These are phyloP conservation scores for Candida boidinii DNA, from an alignment of 805 yeast genomes.

Conservation along the genomic window DNA sequence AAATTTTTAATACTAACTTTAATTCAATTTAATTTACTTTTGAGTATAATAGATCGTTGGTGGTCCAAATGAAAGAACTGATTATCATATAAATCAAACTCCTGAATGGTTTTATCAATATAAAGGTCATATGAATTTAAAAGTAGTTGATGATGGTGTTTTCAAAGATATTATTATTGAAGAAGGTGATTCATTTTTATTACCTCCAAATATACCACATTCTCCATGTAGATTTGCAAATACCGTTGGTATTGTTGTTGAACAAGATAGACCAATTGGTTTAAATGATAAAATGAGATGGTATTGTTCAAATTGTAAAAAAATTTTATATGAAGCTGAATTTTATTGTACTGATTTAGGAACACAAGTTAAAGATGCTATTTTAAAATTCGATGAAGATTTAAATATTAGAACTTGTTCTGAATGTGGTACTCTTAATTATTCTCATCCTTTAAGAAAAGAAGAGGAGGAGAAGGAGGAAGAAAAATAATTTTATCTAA, in stretches of 20 bases:
- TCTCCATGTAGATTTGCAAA: constrained; percentile 81
- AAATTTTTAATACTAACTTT: not conserved
- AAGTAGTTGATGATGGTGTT: constrained; percentile 71
- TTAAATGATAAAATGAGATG: constrained; percentile 70
- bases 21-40: constrained; percentile 8
- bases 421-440: constrained; percentile 65
- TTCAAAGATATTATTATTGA: constrained; percentile 67
- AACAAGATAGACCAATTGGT: constrained; percentile 79
- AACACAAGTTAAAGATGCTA: constrained; percentile 82
- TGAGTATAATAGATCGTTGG: too few relatives aligned
- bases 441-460: constrained; percentile 46
- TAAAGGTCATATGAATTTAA: constrained; percentile 78
- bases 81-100: constrained; percentile 87
- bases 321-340: constrained; percentile 55
- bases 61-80: constrained; percentile 91
- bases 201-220: constrained; percentile 83
- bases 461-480: not conserved
- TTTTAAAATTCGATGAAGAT: constrained; percentile 58
- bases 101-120: constrained; percentile 91
- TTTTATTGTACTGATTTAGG: constrained; percentile 80
- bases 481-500: not conserved
- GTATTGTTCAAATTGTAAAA: constrained; percentile 72
- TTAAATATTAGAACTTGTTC: constrained; percentile 60
- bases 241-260: constrained; percentile 86
- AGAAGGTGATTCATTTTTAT: constrained; percentile 83